These are phyloP conservation scores for Aspergillus mulundensis DNA, from an alignment of 495 filamentous ascomycete genomes.

Conservation along the genomic window DNA sequence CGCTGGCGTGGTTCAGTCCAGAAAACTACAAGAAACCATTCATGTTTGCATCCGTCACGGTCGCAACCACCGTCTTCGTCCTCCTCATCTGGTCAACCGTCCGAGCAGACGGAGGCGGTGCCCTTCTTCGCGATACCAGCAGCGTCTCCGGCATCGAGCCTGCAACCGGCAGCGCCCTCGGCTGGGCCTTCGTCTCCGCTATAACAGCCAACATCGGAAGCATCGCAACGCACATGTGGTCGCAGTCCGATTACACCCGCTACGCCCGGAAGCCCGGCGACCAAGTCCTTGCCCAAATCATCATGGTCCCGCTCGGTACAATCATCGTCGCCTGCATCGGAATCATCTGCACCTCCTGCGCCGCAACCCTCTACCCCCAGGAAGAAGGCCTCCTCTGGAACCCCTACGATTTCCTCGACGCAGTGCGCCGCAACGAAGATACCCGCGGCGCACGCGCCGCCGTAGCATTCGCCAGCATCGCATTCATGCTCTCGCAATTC, in stretches of 20 bases:
- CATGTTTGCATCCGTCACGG: not conserved
- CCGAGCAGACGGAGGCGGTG: not conserved
- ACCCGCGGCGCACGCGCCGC: not conserved
- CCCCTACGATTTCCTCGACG: slow-evolving; percentile 1
- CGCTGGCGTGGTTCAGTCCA: slow-evolving; percentile 1
- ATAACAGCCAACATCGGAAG: slow-evolving; percentile 5
- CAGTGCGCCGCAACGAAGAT: not conserved
- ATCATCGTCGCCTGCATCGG: slow-evolving; percentile 10
- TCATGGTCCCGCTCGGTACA: slow-evolving; percentile 5
- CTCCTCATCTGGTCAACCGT: slow-evolving; percentile 7
- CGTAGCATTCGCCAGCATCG: not conserved
- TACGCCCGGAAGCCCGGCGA: slow-evolving; percentile 5
- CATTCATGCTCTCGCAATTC: slow-evolving; percentile 7
- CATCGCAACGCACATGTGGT: slow-evolving; percentile 3
- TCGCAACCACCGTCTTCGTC: not conserved
- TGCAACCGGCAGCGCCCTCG: not conserved
- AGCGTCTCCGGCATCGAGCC: not conserved
- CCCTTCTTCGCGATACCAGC: not conserved
- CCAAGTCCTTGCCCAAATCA: slow-evolving; percentile 3
- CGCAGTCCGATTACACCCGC: slow-evolving; percentile 4
- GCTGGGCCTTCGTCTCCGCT: not conserved
- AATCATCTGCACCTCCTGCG: slow-evolving; percentile 9
- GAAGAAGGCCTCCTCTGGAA: slow-evolving; percentile 4
- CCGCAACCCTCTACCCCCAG: not conserved
- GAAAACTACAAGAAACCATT: slow-evolving; percentile 2